phyloP scores from a whole-genome alignment of 345 rosid genomes.

The Moricandia arvensis region DNA sequence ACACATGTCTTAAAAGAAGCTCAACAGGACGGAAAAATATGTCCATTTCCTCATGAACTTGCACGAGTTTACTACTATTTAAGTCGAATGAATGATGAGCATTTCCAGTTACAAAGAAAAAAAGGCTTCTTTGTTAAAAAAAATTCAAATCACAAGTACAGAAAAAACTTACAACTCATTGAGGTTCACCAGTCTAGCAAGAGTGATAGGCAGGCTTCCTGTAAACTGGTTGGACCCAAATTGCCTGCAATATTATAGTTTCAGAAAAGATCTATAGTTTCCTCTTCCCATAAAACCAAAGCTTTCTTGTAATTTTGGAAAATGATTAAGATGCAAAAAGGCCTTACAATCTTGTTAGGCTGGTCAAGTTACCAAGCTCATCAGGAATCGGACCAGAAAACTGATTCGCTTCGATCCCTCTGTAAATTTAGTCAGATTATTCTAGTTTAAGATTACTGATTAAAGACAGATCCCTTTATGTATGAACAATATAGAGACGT shows the following conservation, averaged over 20 bases:
- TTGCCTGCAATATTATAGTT: conserved; percentile 29
- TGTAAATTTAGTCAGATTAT: conserved; percentile 15
- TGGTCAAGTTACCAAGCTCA: conserved; percentile 49
- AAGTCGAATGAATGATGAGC: too few species aligned
- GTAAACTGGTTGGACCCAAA: conserved; percentile 42
- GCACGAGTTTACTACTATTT: too few species aligned
- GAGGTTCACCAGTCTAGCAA: conserved; percentile 36
- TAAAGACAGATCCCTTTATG: neutral
- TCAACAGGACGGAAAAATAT: too few species aligned
- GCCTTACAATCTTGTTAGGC: conserved; percentile 44
- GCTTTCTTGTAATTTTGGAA: neutral
- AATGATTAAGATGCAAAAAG: neutral
- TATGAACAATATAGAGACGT: neutral
- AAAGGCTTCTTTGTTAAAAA: neutral
- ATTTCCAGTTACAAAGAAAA: neutral
- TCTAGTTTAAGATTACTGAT: neutral
- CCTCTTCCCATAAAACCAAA: neutral
- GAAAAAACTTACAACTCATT: neutral
- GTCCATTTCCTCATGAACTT: too few species aligned
- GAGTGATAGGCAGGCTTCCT: conserved; percentile 40
- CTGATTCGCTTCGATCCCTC: conserved; percentile 52
- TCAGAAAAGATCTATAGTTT: neutral
- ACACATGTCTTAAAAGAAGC: too few species aligned
- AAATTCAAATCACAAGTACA: neutral
- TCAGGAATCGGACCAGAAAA: conserved; percentile 50